Percentiles rank a stretch among this genome's conserved stretches.
Conservation (phyloP, 176 grass and related monocot genomes). For the Leersia perrieri region DNA sequence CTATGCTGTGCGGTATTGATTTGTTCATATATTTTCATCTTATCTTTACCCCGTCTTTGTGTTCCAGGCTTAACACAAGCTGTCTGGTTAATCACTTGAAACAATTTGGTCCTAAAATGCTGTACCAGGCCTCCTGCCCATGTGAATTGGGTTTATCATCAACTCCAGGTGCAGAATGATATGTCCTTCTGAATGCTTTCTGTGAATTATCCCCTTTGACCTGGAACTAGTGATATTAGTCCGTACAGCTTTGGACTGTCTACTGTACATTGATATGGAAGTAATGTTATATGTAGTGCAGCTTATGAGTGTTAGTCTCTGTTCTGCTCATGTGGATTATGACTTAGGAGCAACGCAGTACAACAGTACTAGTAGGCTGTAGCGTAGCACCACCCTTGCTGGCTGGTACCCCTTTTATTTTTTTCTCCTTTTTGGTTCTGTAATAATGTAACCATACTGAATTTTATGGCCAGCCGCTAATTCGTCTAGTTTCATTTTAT, state of each 20-base stretch:
- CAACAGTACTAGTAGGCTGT: too few relatives aligned
- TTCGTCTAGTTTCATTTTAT: not conserved
- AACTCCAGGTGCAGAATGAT: not conserved
- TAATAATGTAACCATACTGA: not conserved
- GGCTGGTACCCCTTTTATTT: not conserved
- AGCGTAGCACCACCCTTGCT: not conserved
- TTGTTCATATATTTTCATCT: not conserved
- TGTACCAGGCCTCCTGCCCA: not conserved
- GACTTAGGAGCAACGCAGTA: not conserved
- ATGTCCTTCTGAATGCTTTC: not conserved
- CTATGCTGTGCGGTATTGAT: not conserved
- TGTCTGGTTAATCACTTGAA: not conserved
- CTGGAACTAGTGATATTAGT: not conserved
- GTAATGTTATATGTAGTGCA: not conserved
- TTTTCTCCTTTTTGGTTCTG: not conserved
- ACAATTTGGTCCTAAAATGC: not conserved
- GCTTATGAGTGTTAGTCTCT: not conserved
- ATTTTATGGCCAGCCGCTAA: not conserved
- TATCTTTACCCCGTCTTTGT: not conserved
- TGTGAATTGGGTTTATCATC: not conserved
- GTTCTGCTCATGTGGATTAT: not conserved
- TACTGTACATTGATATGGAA: slow-evolving; percentile 6
- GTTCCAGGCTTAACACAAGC: not conserved
- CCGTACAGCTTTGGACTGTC: not conserved
- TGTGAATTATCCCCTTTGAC: not conserved